Conservation (phyloP, 1,284 basidiomycete genomes). For the Taiwanofungus camphoratus region DNA sequence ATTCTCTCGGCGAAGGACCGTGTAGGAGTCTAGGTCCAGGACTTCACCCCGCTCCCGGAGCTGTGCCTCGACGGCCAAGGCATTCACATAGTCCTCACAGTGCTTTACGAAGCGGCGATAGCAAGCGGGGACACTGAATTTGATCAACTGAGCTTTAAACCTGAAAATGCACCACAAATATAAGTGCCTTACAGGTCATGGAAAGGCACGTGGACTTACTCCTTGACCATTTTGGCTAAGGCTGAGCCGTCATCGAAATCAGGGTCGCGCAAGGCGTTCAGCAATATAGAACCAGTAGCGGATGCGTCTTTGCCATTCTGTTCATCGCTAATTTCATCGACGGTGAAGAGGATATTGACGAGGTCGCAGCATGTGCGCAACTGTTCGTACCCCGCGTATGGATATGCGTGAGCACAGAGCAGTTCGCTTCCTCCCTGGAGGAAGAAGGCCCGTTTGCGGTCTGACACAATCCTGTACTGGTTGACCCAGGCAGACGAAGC, state of each 20-base stretch:
- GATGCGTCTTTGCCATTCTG: constrained; percentile 52
- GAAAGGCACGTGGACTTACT: constrained; percentile 38
- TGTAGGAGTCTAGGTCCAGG: constrained; percentile 47
- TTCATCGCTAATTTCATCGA: constrained; percentile 68
- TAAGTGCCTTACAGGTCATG: too few species aligned
- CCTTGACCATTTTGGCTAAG: constrained; percentile 48
- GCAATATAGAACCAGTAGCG: constrained; percentile 46
- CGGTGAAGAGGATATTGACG: constrained; percentile 60
- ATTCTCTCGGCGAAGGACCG: constrained; percentile 56
- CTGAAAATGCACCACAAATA: constrained; percentile 31
- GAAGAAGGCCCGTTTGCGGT: constrained; percentile 56
- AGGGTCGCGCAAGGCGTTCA: constrained; percentile 46
- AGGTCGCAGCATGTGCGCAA: constrained; percentile 61
- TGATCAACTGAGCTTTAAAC: constrained; percentile 45
- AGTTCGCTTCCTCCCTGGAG: constrained; percentile 55
- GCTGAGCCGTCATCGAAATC: constrained; percentile 36
- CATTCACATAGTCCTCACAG: constrained; percentile 51
- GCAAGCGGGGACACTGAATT: constrained; percentile 37
- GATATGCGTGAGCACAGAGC: constrained; percentile 56
- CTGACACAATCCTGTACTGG: constrained; percentile 51
- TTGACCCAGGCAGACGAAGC: constrained; percentile 61
- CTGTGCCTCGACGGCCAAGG: constrained; percentile 53
- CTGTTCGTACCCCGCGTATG: constrained; percentile 51
- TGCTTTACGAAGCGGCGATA: constrained; percentile 47
- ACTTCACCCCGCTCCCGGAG: constrained; percentile 51